These are phyloP conservation scores for Tephrocybe sp. DNA, from an alignment of 768 basidiomycete species.

Conservation along the genomic window DNA sequence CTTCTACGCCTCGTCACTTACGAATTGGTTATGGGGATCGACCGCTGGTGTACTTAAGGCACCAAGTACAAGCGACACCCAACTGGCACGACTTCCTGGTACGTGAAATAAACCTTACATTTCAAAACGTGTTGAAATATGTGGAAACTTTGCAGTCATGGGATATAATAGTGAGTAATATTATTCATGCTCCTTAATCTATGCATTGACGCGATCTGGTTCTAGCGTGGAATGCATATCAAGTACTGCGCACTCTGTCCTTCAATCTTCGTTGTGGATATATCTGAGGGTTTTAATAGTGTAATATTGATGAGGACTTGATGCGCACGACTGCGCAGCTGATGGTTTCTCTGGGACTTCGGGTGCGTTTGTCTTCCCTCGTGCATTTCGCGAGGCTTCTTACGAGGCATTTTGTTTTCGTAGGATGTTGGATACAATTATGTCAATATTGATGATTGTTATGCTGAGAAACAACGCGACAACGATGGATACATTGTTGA, in stretches of 20 bases:
- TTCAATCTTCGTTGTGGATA: background rate
- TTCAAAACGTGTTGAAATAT: background rate
- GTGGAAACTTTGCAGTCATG: conserved; percentile 36
- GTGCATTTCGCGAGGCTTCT: background rate
- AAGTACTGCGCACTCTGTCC: conserved; percentile 35
- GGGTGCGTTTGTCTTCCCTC: conserved; percentile 26
- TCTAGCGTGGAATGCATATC: conserved; percentile 68
- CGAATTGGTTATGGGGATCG: conserved; percentile 19
- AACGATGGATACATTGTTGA: conserved; percentile 49
- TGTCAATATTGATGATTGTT: conserved; percentile 68
- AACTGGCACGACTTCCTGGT: conserved; percentile 37
- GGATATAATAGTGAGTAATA: conserved; percentile 58
- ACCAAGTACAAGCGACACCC: conserved; percentile 23
- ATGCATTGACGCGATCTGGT: background rate
- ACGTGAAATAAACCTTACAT: conserved; percentile 6
- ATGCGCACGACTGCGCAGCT: conserved; percentile 47
- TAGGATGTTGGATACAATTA: conserved; percentile 58
- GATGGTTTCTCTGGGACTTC: conserved; percentile 57
- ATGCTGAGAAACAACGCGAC: conserved; percentile 52
- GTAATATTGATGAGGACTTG: conserved; percentile 53
- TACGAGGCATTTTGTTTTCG: background rate
- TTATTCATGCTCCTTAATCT: background rate
- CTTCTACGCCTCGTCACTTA: conserved; percentile 18
- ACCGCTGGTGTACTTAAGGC: conserved; percentile 12
- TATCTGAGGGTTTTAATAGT: conserved; percentile 30